Conservation (phyloP, 75 land plant species). For the Adiantum capillusveneris region DNA sequence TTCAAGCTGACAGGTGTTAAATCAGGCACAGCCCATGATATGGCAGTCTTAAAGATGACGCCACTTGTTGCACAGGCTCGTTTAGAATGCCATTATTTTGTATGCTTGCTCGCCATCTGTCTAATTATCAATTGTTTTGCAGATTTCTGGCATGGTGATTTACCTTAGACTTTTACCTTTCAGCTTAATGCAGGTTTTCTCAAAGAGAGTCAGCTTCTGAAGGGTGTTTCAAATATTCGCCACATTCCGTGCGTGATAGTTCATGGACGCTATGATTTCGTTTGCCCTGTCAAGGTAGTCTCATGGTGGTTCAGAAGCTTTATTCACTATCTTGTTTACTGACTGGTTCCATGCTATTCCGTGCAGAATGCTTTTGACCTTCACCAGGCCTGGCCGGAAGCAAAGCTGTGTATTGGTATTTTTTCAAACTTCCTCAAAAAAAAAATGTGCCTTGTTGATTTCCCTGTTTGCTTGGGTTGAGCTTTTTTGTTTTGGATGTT, state of each 20-base stretch:
- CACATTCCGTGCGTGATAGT: constrained; percentile 30
- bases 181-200: constrained; percentile 30
- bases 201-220: constrained; percentile 22
- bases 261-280: constrained; percentile 40
- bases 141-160: too few relatives aligned
- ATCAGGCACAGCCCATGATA: too few relatives aligned
- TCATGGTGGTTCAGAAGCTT: background rate
- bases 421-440: background rate
- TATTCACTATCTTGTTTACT: too few relatives aligned
- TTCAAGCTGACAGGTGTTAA: too few relatives aligned
- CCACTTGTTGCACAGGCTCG: constrained; percentile 35
- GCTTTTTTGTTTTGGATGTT: too few relatives aligned
- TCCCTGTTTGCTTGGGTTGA: too few relatives aligned
- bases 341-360: background rate
- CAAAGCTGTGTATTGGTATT: constrained; percentile 24
- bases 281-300: constrained; percentile 28
- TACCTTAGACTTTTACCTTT: too few relatives aligned
- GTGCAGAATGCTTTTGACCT: constrained; percentile 32
- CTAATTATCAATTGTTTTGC: too few relatives aligned
- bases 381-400: constrained; percentile 38
- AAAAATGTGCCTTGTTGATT: too few relatives aligned
- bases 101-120: background rate
- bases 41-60: constrained; percentile 4
- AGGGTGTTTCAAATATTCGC: constrained; percentile 20
- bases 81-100: constrained; percentile 35